phyloP scores from a whole-genome alignment of 139 green algal genomes.

The Volvox reticuliferus region DNA sequence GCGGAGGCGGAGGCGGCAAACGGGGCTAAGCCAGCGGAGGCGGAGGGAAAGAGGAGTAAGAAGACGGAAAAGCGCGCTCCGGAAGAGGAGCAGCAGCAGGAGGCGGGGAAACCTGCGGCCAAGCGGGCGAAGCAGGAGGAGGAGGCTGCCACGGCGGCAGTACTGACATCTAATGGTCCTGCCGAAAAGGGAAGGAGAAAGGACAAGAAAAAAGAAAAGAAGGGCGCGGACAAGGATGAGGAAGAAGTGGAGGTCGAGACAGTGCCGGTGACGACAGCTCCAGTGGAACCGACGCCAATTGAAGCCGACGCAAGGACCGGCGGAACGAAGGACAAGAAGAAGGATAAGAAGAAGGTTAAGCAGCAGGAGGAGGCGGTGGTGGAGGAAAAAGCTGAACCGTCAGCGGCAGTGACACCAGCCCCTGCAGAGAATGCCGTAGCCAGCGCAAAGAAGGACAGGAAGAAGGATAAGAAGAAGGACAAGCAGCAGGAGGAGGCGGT shows the following conservation, averaged over 20 bases:
- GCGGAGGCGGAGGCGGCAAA: background rate
- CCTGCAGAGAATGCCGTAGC: no score
- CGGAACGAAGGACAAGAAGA: slow-evolving; percentile 29
- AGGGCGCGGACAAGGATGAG: background rate
- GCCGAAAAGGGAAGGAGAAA: slow-evolving; percentile 18
- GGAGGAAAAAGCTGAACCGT: no score
- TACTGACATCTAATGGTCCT: background rate
- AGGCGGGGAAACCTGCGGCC: background rate
- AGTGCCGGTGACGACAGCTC: no score
- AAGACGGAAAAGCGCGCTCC: background rate
- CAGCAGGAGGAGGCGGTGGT: no score
- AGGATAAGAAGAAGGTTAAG: slow-evolving; percentile 1
- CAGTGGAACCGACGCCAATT: background rate
- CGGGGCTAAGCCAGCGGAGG: background rate
- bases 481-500: slow-evolving; percentile 44
- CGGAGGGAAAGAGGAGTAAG: slow-evolving; percentile 9
- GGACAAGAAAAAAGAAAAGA: slow-evolving; percentile 32
- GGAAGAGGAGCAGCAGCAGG: slow-evolving; percentile 42
- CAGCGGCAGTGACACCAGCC: no score
- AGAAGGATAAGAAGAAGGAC: slow-evolving; percentile 24
- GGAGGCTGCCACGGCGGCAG: background rate
- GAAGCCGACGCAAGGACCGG: background rate
- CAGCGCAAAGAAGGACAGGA: background rate
- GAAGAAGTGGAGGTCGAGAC: background rate
- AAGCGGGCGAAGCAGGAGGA: background rate